Percentiles rank a stretch among this genome's conserved stretches.
phyloP scores from a whole-genome alignment of 106 monocot genomes.

The Apostasia shenzhenica region DNA sequence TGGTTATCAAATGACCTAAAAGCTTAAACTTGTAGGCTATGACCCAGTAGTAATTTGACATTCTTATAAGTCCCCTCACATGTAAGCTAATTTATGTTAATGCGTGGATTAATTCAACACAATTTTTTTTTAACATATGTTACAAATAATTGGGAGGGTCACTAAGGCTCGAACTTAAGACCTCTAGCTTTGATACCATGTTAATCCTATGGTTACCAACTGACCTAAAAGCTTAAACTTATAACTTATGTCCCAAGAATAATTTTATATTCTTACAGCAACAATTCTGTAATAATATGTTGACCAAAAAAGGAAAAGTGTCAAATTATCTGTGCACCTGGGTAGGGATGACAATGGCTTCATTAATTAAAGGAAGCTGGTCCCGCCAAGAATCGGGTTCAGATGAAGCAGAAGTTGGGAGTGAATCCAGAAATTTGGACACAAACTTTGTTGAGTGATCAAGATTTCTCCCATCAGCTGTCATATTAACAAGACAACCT shows the following conservation, averaged over 20 bases:
- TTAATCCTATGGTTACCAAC: too few species aligned
- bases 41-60: too few species aligned
- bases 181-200: too few species aligned
- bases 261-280: background rate
- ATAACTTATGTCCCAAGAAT: too few species aligned
- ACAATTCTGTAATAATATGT: background rate
- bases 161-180: too few species aligned
- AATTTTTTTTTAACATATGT: too few species aligned
- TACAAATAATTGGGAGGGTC: too few species aligned
- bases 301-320: background rate
- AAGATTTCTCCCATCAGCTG: constrained; percentile 76
- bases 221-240: too few species aligned
- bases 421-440: constrained; percentile 70
- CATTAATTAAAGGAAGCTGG: constrained; percentile 54
- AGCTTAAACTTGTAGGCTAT: too few species aligned
- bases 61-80: background rate
- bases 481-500: constrained; percentile 89
- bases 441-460: constrained; percentile 47
- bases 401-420: constrained; percentile 44
- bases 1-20: too few species aligned
- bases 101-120: too few species aligned
- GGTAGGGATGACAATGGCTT: constrained; percentile 94
- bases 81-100: background rate
- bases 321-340: constrained; percentile 42
- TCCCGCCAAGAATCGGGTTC: constrained; percentile 35